Evolutionary conservation across 208 protist genomes (phyloP), one percentile per base, ranked within the genome.

Genomic region (Porcisia deanei): DNA sequence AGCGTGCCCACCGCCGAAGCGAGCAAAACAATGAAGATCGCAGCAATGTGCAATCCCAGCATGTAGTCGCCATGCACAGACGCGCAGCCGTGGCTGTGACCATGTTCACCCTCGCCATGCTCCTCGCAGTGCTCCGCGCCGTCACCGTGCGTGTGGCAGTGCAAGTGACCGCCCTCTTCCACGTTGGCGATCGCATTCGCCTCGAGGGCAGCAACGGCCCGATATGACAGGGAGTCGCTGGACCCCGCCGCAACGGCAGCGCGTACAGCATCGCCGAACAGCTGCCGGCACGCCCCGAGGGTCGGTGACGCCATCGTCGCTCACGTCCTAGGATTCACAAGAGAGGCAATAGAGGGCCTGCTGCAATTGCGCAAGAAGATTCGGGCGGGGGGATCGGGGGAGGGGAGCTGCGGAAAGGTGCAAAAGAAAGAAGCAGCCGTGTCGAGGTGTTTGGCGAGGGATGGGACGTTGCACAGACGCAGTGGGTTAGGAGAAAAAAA

Each of bases 1-100:
- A 85, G 20, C 34, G 83, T 87, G 10, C 89, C 89, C n/a, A 91
- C 8, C 20, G 83, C 54, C 20, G 89, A 93, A 71, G 85, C 80
- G 1, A 53, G 76, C 2, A 94, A 78, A n/a, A 94, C 71, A 53
- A 94, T 79, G 77, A 94, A 91, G 37, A 94, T 82, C 12, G 88
- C 88, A 18, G 69, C 80, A 39, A 94, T 73, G 77, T 94, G 90
- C 67, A 92, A 57, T 18, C 82, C 77, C 53, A 85, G 67, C 39
- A 79, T 84, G 73, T 89, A 93, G 16, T 37, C 43, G 16, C 85
- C 86, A 7, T 83, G 54, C 53, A 82, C 61, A 1, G 59, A 70
- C 22, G 53, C 59, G 75, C 86, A 90, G 47, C 52, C 64, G 37
- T 66, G 61, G 61, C 61, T 66, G 61, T 66, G 61, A 14, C 61